phyloP scores from a whole-genome alignment of 768 basidiomycete genomes.

The Suillus paluster region DNA sequence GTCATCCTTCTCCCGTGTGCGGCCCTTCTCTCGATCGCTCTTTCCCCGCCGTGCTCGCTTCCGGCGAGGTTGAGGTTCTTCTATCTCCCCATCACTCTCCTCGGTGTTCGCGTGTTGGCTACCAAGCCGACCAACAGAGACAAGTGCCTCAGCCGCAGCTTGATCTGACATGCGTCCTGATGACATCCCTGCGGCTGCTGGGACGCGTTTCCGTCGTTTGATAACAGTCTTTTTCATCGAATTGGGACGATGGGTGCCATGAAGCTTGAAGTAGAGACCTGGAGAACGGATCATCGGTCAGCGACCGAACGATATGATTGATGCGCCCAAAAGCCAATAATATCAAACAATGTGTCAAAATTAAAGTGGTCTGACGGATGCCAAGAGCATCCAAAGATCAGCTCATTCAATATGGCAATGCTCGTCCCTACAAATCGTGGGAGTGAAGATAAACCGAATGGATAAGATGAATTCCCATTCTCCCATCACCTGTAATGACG shows the following conservation, averaged over 20 bases:
- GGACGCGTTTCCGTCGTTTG: constrained; percentile 96
- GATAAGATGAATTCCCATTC: constrained; percentile 23
- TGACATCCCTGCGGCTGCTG: constrained; percentile 67
- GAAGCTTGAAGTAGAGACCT: constrained; percentile 99
- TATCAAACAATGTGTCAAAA: not conserved
- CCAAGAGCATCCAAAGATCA: constrained; percentile 10
- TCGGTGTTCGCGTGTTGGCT: constrained; percentile 42
- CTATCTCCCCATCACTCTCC: constrained; percentile 46
- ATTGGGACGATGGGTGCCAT: constrained; percentile 95
- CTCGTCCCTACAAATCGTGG: constrained; percentile 10
- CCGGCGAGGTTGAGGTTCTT: constrained; percentile 57
- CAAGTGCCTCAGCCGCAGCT: constrained; percentile 87
- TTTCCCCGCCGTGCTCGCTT: constrained; percentile 54
- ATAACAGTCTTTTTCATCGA: constrained; percentile 99
- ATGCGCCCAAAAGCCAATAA: not conserved
- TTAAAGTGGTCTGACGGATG: not conserved
- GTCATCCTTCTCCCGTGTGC: constrained; percentile 43
- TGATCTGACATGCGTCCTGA: constrained; percentile 73
- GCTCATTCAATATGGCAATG: constrained; percentile 31
- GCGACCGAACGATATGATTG: constrained; percentile 16
- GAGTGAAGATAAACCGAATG: constrained; percentile 35
- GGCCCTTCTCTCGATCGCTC: constrained; percentile 42
- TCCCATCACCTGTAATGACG: constrained; percentile 13
- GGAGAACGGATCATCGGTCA: constrained; percentile 24
- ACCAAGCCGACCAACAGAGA: constrained; percentile 71